Base-by-base conservation (phyloP, 306 rosid genomes). In the Trifolium subterraneum region DNA sequence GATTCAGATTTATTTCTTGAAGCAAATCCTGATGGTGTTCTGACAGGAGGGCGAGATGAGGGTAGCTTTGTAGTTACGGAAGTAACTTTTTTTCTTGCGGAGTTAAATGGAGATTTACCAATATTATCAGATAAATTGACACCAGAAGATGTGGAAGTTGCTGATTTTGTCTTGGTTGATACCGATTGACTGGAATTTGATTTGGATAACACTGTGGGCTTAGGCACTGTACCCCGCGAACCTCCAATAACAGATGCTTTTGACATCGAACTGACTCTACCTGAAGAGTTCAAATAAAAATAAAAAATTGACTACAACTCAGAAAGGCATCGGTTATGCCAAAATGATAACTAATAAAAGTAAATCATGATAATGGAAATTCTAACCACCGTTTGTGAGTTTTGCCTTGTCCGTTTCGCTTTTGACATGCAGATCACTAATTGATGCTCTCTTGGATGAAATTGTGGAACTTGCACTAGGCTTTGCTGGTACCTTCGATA, bases 391-490 rank as follows among this genome's bases (percentile, higher is more conserved):
- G 71, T 75, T 68, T 81, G 80, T 54, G 51, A 52, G 77, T 83
- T 78, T 92, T 56, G 68, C 72, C 56, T 62, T 86, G 71, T 86
- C 88, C 70, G 75, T 86, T 75, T 73, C 96, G 31, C n/a, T 42
- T 76, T 79, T 83, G 71, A 71, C 25, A 79, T 64, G 87, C 20
- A 52, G 74, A 69, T 74, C 80, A 39, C 94, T 86, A 19, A 87
- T 55, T 12, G 95, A 92, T 54, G 83, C 90, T 85, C 92, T 95
- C 83, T 90, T 93, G 73, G 84, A 78, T 33, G 83, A 72, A 54
- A 81, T 27, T 47, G 85, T 62, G 78, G 93, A 76, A 87, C 76
- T 81, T n/a, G 90, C 74, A 77, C 58, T 82, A 64, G 85, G 83
- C 83, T 82, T 92, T 64, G 70, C 81, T 19, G 41, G 78, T 75